Base-by-base conservation (phyloP, 2,329 filamentous ascomycete genomes). In the Scedosporium apiospermum region DNA sequence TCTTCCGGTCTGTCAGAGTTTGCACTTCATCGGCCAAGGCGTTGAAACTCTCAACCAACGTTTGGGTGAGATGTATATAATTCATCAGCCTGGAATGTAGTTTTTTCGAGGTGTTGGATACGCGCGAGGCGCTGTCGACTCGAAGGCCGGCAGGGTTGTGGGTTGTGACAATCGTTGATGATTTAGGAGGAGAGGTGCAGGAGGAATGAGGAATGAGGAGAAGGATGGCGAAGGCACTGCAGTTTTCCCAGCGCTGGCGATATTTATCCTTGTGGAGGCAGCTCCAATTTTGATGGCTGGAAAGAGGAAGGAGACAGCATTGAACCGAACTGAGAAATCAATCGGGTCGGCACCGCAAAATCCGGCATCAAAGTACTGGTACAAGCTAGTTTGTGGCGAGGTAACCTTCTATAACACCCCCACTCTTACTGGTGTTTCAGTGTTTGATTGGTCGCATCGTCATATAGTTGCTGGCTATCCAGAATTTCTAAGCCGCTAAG, bases 21-120 rank as follows among this genome's bases (percentile, higher is more conserved):
- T 88, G 85, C 51, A 87, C 84, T 74, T 88, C 82, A 74, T 87
- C 81, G 67, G 85, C 85, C 63, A 88, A 78, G 62, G 84, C 78
- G 73, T 81, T 83, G 76, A 88, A 88, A 67, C 84, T 86, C 76
- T 86, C 82, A 67, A 84, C 78, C 71, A 88, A 76, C 67, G 80
- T 84, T 75, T 82, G 80, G 14, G 81, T 81, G 66, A 62, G 61
- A 41, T 62, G 61, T 18, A 38, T 49, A 58, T 58, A 62, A 49
- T 62, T 62, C 61, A 62, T 62, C 58, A 53, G 34, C 60, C 51
- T 26, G 12, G 23, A 55, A 27, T 55, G 51, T 23, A 23, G 5
- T 14, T 6, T 55, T 12, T 12, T 23, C 51, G 51, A 55, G 23
- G 6, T 23, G 4, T 23, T 1, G 23, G 51, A 16, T 55, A 55